These are phyloP conservation scores for Sporisorium scitamineum DNA, from an alignment of 1,284 basidiomycete genomes.

Conservation along the genomic window DNA sequence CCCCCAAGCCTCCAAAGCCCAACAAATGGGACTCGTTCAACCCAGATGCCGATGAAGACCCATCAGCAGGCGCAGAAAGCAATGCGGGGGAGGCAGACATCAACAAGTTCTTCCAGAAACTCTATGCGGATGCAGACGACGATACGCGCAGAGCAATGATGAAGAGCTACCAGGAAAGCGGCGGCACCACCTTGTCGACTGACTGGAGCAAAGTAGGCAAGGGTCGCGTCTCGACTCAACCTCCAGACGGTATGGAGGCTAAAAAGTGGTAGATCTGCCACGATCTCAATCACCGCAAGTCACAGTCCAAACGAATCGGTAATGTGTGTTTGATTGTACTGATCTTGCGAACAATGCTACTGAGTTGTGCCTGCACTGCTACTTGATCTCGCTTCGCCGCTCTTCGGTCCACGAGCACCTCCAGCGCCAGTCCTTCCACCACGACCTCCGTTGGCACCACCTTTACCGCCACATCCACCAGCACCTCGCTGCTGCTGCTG, in stretches of 20 bases:
- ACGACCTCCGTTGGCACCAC: slow-evolving; percentile 16
- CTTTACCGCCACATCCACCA: slow-evolving; percentile 22
- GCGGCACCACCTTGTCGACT: slow-evolving; percentile 64
- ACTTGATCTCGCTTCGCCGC: slow-evolving; percentile 1
- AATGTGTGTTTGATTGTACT: not conserved
- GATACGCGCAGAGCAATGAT: slow-evolving; percentile 68
- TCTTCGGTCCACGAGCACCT: slow-evolving; percentile 1
- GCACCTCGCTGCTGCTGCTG: slow-evolving; percentile 20
- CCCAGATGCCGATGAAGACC: slow-evolving; percentile 47
- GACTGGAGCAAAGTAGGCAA: slow-evolving; percentile 67
- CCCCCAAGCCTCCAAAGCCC: slow-evolving; percentile 14
- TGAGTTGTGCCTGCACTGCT: not conserved
- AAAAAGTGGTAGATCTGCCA: slow-evolving; percentile 44
- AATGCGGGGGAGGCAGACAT: slow-evolving; percentile 51
- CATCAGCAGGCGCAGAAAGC: slow-evolving; percentile 5
- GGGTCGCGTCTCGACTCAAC: slow-evolving; percentile 33
- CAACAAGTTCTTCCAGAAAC: slow-evolving; percentile 65
- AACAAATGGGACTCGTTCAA: slow-evolving; percentile 63
- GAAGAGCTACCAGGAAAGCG: slow-evolving; percentile 65
- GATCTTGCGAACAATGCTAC: slow-evolving; percentile 8
- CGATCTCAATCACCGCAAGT: not conserved
- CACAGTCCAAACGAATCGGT: not conserved
- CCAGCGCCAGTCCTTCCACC: slow-evolving; percentile 8
- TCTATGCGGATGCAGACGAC: slow-evolving; percentile 65
- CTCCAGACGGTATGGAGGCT: slow-evolving; percentile 66